Evolutionary conservation across 768 basidiomycete genomes (phyloP), one percentile per base, ranked within the genome.

Genomic region (Mycena filopes): DNA sequence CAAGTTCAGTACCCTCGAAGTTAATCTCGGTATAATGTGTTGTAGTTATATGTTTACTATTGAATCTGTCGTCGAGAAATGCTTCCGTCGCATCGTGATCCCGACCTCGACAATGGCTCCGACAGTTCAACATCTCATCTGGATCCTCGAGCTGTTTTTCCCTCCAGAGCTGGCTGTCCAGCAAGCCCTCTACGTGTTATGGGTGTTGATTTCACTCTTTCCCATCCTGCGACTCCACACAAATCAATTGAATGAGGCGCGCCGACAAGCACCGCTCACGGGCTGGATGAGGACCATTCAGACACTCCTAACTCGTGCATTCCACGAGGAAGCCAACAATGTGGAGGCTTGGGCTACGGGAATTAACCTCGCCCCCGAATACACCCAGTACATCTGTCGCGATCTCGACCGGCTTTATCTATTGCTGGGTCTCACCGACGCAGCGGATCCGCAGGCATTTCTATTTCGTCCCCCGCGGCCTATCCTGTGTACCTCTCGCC

Each of bases 71-170:
- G 20, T 45, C 9, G 18, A 43, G 42, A 21, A 46, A 46, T 46
- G 16, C 45, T 46, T 46, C 45, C 45, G 45, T 25, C 45, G 23
- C 23, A 18, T 46, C 12, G 23, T 46, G 45, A 8, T 25, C 15
- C 6, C 7, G 21, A 18, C 12, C 18, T 3, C 25, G 9, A n/a
- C n/a, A 21, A 56, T 60, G 59, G 23, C 15, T 10, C 28, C 49
- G 10, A n/a, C 59, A 0, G 59, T 60, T 1, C 33, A 23, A 26
- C 33, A 49, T 9, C 59, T 60, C 38, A 60, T 26, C 3, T 31
- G 28, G 16, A 60, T 60, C 16, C 59, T 60, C 11, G 48, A 60
- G 38, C 47, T 60, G 7, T 60, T 60, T n/a, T 60, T 60, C 20
- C 59, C 59, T 42, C 59, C 59, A 7, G 59, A 60, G 26, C 26